phyloP scores from a whole-genome alignment of 2,329 filamentous ascomycete genomes.

The Curvularia eragrostidis region DNA sequence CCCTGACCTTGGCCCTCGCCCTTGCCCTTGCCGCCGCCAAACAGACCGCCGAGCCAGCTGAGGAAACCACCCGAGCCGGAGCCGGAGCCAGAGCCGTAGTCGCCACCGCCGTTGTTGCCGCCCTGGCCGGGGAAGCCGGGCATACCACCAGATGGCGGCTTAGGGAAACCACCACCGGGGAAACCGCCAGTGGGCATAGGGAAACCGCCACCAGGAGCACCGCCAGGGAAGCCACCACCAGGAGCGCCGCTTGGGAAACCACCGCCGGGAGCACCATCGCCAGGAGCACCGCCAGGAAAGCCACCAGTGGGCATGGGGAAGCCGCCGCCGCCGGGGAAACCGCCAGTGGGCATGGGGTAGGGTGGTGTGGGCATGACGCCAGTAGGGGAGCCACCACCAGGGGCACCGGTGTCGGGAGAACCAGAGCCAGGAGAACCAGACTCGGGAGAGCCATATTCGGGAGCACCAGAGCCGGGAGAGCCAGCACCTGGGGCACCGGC shows the following conservation, averaged over 20 bases:
- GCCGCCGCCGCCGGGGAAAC: no score
- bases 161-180: conserved; percentile 3
- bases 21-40: conserved; percentile 12
- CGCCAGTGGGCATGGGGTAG: conserved; percentile 1
- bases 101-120: conserved; percentile 1
- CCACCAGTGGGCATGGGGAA: conserved; percentile 9
- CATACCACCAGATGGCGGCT: background rate
- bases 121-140: background rate
- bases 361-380: background rate
- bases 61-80: conserved; percentile 12
- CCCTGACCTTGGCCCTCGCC: background rate
- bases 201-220: background rate
- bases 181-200: conserved; percentile 7
- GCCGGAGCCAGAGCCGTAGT: background rate
- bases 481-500: background rate
- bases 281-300: no score
- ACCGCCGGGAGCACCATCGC: background rate
- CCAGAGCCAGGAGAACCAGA: background rate
- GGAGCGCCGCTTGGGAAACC: no score
- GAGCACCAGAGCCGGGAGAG: no score
- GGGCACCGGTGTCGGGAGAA: background rate
- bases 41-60: conserved; percentile 15
- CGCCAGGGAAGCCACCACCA: no score
- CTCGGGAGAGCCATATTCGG: background rate
- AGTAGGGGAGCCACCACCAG: background rate